Evolutionary conservation across 768 basidiomycete species (phyloP), one percentile per base, ranked within the genome.

Genomic region (Lactarius vividus): DNA sequence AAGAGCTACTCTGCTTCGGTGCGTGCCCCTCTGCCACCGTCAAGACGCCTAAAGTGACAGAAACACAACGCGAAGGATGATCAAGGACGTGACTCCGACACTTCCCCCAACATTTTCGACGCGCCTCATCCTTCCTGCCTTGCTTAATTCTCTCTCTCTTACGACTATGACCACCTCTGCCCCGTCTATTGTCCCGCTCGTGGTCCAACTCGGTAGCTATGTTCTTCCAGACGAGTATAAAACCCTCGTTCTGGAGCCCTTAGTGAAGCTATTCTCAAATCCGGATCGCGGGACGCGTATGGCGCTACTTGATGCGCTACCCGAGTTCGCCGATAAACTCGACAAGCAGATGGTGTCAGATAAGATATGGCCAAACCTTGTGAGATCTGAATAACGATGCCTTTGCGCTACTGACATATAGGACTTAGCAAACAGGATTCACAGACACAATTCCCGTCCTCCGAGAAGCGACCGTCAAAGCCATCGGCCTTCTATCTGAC

Each of bases 261-360:
- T 99, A 2, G 82, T 94, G 52, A 92, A 89, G 74, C 81, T 98
- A 42, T 98, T 83, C 71, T 84, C 89, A 2, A 96, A 89, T 70
- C 91, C 95, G 0, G 97, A 99, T 76, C 85, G 97, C 54, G 95
- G 94, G 1, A 93, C 88, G 28, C 84, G 97, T 35, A 96, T 99
- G 90, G 96, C 94, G 6, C 77, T 99, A 56, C 82, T 98, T 18
- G 95, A 98, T 61, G 87, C 88, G 62, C 78, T 99, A 40, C 79
- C 85, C 2, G 88, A 92, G 62, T 98, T 93, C 72, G 87, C 84
- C 9, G 94, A 94, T 44, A 93, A 88, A 74, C 76, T 99, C 61
- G 94, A 97, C 73, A 88, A 89, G 74, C 91, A 88, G 76, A 84
- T 81, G 0, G 92, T 98, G 0, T 84, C 83, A 58, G 92, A 96